These are phyloP conservation scores for Penicillium turbatum DNA, from an alignment of 495 filamentous ascomycete species.

Conservation along the genomic window DNA sequence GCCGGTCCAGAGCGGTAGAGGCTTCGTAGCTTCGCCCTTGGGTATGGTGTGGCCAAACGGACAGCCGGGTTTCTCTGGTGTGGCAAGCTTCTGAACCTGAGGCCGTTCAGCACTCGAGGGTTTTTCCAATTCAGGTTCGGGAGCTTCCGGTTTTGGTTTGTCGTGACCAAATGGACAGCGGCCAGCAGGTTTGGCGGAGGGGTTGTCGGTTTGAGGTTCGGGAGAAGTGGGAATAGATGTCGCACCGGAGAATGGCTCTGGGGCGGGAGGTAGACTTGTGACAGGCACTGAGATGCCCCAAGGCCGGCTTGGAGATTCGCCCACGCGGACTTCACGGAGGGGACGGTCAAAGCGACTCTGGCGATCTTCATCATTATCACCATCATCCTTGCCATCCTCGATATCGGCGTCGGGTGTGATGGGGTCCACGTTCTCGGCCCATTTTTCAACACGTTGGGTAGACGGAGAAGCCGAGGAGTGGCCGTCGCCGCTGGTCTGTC, in stretches of 20 bases:
- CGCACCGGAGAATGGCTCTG: conserved; percentile 22
- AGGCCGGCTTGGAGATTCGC: conserved; percentile 82
- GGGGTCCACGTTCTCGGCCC: conserved; percentile 67
- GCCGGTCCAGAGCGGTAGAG: conserved; percentile 2
- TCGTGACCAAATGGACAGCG: conserved; percentile 51
- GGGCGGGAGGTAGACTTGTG: conserved; percentile 32
- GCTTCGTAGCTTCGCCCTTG: conserved; percentile 10
- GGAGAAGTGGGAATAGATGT: conserved; percentile 21
- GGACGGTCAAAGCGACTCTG: conserved; percentile 69
- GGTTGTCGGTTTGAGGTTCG: conserved; percentile 13
- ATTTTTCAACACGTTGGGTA: conserved; percentile 66
- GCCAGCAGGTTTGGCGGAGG: conserved; percentile 24
- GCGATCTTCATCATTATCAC: conserved; percentile 31
- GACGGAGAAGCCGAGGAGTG: conserved; percentile 32
- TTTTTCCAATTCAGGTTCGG: neutral
- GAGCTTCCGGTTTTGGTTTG: conserved; percentile 21
- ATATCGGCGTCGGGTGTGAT: conserved; percentile 25
- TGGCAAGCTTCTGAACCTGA: conserved; percentile 4
- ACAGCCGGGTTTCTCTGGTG: conserved; percentile 7
- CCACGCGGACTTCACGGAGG: conserved; percentile 76
- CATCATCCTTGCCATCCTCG: conserved; percentile 37
- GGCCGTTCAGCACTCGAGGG: conserved; percentile 11
- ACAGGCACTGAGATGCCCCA: conserved; percentile 83
- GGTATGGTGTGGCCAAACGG: conserved; percentile 7
- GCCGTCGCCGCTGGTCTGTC: conserved; percentile 43